Evolutionary conservation across 163 green algal genomes (phyloP).

Genomic region (Chloroidium sp.): DNA sequence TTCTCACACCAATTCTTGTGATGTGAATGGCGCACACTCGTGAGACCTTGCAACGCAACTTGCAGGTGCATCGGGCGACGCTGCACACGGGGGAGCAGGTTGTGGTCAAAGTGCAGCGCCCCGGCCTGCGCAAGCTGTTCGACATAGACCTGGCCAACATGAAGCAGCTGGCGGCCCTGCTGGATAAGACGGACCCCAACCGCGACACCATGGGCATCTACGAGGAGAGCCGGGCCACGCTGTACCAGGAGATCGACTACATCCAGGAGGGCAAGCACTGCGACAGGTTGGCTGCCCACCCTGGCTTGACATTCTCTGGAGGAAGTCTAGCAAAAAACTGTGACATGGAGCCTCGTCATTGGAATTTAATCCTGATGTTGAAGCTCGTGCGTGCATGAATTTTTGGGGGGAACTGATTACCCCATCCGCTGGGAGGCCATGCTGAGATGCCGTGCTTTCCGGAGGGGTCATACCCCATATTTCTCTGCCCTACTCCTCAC

Average conservation of each 20-base stretch:
- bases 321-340: not conserved
- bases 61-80: conserved; percentile 87
- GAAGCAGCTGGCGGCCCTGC: conserved; percentile 25
- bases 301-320: not conserved
- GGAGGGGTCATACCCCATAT: no score
- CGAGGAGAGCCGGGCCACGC: conserved; percentile 33
- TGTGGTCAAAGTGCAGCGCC: conserved; percentile 58
- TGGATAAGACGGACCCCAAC: conserved; percentile 36
- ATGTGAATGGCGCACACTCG: no score
- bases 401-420: no score
- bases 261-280: conserved; percentile 43
- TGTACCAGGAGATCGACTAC: conserved; percentile 57
- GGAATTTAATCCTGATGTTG: no score
- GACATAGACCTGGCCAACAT: conserved; percentile 65
- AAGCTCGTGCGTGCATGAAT: not conserved
- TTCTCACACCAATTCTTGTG: no score
- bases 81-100: conserved; percentile 62
- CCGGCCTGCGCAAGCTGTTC: conserved; percentile 48
- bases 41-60: not conserved
- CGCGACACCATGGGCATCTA: conserved; percentile 37
- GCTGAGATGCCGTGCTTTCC: no score
- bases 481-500: no score
- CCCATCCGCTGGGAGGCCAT: no score
- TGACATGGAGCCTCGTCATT: no score
- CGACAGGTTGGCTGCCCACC: conserved; percentile 17